Conservation (phyloP, 768 basidiomycete genomes). For the Rossbeevera mucosa region DNA sequence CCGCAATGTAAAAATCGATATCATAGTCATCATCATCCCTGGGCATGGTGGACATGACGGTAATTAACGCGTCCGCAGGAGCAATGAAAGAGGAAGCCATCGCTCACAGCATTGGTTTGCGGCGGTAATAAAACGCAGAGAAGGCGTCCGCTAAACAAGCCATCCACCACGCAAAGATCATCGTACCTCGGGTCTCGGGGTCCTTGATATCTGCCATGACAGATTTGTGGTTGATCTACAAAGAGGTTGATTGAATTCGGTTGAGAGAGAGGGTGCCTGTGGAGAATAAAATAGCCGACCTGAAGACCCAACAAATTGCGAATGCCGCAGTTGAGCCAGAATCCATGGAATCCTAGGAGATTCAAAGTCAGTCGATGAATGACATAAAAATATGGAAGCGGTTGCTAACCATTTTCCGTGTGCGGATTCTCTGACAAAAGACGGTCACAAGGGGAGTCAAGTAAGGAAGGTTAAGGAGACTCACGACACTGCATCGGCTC, state of each 20-base stretch:
- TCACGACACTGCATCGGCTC: slow-evolving; percentile 85
- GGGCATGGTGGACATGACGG: slow-evolving; percentile 15
- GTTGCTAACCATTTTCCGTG: slow-evolving; percentile 57
- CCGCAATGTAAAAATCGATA: slow-evolving; percentile 80
- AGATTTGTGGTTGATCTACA: slow-evolving; percentile 79
- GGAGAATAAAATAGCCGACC: slow-evolving; percentile 34
- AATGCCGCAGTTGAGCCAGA: slow-evolving; percentile 77
- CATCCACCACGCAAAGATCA: slow-evolving; percentile 96
- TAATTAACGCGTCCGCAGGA: slow-evolving; percentile 19
- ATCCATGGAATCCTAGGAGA: slow-evolving; percentile 69
- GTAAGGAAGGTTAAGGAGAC: slow-evolving; percentile 31
- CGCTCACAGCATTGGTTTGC: slow-evolving; percentile 70
- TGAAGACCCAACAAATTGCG: slow-evolving; percentile 75
- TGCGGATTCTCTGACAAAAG: slow-evolving; percentile 59
- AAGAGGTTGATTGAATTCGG: slow-evolving; percentile 5
- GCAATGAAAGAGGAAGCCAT: slow-evolving; percentile 3
- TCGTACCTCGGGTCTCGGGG: slow-evolving; percentile 70
- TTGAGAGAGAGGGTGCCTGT: slow-evolving; percentile 4
- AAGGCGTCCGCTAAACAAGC: slow-evolving; percentile 82
- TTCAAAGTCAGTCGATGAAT: slow-evolving; percentile 16
- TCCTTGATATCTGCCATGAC: slow-evolving; percentile 70
- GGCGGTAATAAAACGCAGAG: slow-evolving; percentile 76
- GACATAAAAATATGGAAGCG: slow-evolving; percentile 10
- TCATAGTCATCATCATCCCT: slow-evolving; percentile 86
- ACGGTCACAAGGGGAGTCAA: slow-evolving; percentile 5